Evolutionary conservation across 2,329 filamentous ascomycete species (phyloP).

Genomic region (Exophiala mesophila): DNA sequence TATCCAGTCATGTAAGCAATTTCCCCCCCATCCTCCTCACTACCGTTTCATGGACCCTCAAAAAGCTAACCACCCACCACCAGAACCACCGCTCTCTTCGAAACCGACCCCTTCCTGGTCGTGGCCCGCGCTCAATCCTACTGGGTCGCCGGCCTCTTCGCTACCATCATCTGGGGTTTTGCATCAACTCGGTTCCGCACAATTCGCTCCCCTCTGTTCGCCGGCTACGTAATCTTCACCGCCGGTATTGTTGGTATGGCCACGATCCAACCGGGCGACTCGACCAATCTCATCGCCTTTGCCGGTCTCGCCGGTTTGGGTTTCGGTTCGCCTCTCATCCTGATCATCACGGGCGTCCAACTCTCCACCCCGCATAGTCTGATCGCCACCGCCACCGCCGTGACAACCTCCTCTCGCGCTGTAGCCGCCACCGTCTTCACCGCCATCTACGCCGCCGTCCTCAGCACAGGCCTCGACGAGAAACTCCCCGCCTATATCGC

Average conservation of each 20-base stretch:
- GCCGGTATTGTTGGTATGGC: slow-evolving; percentile 9
- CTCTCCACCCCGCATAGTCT: slow-evolving; percentile 9
- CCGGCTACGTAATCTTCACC: slow-evolving; percentile 9
- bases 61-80: background rate
- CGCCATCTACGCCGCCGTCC: slow-evolving; percentile 12
- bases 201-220: slow-evolving; percentile 12
- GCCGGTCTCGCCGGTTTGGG: slow-evolving; percentile 8
- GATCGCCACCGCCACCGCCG: slow-evolving; percentile 12
- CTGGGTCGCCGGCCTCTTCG: slow-evolving; percentile 7
- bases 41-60: too few relatives aligned
- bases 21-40: background rate
- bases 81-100: slow-evolving; percentile 9
- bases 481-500: slow-evolving; percentile 12
- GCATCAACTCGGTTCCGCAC: slow-evolving; percentile 10
- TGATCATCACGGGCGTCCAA: slow-evolving; percentile 12
- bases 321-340: slow-evolving; percentile 8
- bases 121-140: slow-evolving; percentile 6
- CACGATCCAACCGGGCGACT: slow-evolving; percentile 5
- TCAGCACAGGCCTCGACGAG: slow-evolving; percentile 3
- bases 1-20: slow-evolving; percentile 18
- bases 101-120: slow-evolving; percentile 14
- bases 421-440: slow-evolving; percentile 12
- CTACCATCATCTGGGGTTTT: slow-evolving; percentile 10
- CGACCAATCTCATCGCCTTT: background rate
- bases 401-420: slow-evolving; percentile 13